These are phyloP conservation scores for Poa pratensis DNA, from an alignment of 176 grass and related monocot genomes.

Conservation along the genomic window DNA sequence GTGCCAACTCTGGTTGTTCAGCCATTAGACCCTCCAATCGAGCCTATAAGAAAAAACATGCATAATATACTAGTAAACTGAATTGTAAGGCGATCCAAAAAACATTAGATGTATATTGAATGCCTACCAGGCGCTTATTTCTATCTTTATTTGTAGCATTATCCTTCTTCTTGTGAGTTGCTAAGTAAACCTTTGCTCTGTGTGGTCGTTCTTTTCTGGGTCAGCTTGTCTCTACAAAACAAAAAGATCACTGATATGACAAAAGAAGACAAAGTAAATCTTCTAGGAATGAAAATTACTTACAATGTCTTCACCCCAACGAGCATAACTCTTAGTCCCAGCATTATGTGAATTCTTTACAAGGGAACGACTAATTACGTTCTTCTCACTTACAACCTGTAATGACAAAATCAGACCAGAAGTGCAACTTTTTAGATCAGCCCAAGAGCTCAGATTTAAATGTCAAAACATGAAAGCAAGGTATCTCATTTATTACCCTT, in stretches of 20 bases:
- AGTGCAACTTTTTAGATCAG: not conserved
- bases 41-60: not conserved
- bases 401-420: not conserved
- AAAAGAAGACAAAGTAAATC: not conserved
- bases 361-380: conserved; percentile 15
- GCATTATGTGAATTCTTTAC: conserved; percentile 27
- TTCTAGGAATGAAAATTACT: not conserved
- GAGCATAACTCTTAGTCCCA: conserved; percentile 40
- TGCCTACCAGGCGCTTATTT: not conserved
- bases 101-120: not conserved
- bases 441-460: not conserved
- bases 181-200: not conserved
- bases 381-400: conserved; percentile 8
- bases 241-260: not conserved
- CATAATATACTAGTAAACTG: not conserved
- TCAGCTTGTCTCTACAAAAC: not conserved
- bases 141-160: not conserved
- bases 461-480: not conserved
- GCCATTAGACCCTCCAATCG: conserved; percentile 8
- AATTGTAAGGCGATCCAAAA: not conserved
- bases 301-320: conserved; percentile 32
- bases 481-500: not conserved
- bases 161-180: not conserved
- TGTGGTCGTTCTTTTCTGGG: too few species aligned
- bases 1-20: not conserved